Base-by-base conservation (phyloP, 768 basidiomycete species). In the Amanita rimosa region DNA sequence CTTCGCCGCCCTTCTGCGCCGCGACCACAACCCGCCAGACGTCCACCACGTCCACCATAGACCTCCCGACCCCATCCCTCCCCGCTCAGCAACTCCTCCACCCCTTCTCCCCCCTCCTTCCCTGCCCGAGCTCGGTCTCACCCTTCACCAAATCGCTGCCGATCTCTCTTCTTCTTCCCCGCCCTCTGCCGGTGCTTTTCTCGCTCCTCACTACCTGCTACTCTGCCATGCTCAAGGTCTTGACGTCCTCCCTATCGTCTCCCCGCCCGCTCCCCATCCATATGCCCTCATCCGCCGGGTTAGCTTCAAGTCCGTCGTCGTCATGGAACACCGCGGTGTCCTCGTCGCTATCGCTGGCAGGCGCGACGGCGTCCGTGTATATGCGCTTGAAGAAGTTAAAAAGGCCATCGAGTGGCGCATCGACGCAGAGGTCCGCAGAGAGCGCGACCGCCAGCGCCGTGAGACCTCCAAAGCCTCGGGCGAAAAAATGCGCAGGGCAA, bases 241-340 rank as follows among this genome's bases (percentile, higher is more conserved):
- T 29, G 89, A 92, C 62, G 85, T 92, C 2, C 68, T 92, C n/a
- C 85, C 89, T 2, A 68, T 92, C 24, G 62, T 74, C 9, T 81
- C 83, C 0, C 87, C 89, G 0, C 89, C 87, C 1, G 72, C 79
- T 11, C 72, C 73, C 6, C 81, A 83, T 54, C 86, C 90, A 11
- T 91, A 89, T 62, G 81, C 89, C 8, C 73, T 92, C 22, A 81
- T 92, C 19, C 78, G 89, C 17, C 75, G 87, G 48, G 85, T 89
- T 45, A 73, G 75, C 31, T 92, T 92, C 64, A 91, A 89, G 59
- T 80, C 76, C 49, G 82, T 92, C n/a, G 85, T 92, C 0, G 83
- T 92, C 11, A 92, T 92, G 89, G 89, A 92, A 57, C 85, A 91
- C 58, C 83, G 89, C 26, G 89, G 88, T 6, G 87, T 92, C 0